Conservation (phyloP, 768 basidiomycete species). For the Rhizopogon sp. region DNA sequence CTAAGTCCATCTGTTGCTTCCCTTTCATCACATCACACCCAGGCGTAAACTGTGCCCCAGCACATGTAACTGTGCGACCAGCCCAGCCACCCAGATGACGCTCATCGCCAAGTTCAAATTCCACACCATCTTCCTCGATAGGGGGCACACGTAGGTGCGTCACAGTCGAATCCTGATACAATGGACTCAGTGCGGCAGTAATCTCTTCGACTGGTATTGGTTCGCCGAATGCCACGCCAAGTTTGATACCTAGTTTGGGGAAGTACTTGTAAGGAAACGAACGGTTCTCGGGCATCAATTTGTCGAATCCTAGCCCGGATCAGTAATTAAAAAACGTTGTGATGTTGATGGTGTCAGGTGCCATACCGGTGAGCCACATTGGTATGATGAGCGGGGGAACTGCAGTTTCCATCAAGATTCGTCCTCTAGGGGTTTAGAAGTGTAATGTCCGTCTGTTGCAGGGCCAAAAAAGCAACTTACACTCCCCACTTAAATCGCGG, state of each 20-base stretch:
- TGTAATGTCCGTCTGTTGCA: neutral
- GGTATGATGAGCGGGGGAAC: slow-evolving; percentile 80
- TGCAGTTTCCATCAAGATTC: slow-evolving; percentile 70
- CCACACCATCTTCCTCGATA: slow-evolving; percentile 13
- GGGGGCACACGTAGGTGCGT: slow-evolving; percentile 1
- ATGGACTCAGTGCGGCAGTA: slow-evolving; percentile 13
- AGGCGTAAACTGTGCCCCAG: slow-evolving; percentile 3
- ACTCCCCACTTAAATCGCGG: slow-evolving; percentile 93
- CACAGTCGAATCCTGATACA: slow-evolving; percentile 3
- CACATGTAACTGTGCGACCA: neutral
- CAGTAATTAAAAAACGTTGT: neutral
- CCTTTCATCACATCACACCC: slow-evolving; percentile 4
- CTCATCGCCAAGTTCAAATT: neutral
- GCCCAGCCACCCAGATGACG: slow-evolving; percentile 11
- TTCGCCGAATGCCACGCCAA: slow-evolving; percentile 78
- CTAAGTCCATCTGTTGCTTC: slow-evolving; percentile 26
- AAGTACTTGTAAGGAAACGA: slow-evolving; percentile 67
- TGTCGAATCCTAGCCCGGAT: slow-evolving; percentile 60
- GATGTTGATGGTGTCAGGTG: neutral
- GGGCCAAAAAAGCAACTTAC: slow-evolving; percentile 44
- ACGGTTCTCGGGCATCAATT: slow-evolving; percentile 86
- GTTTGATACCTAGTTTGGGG: slow-evolving; percentile 53
- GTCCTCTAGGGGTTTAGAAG: slow-evolving; percentile 46
- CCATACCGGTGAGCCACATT: slow-evolving; percentile 85
- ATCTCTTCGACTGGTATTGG: slow-evolving; percentile 51